phyloP scores from a whole-genome alignment of 495 filamentous ascomycete species.

The Penicillium coprophilum region DNA sequence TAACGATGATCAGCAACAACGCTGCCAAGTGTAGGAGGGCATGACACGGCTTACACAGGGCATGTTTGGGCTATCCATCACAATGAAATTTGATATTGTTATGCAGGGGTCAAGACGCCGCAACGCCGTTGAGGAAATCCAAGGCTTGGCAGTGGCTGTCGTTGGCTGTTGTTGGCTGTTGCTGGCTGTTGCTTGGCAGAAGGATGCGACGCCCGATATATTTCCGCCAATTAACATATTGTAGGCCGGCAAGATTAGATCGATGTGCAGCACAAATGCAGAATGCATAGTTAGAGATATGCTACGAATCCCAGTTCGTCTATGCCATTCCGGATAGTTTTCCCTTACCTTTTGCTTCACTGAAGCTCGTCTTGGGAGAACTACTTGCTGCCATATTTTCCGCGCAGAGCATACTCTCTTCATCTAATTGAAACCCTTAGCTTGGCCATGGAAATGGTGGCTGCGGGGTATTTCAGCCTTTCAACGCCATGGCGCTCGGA shows the following conservation, averaged over 20 bases:
- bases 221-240: neutral
- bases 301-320: neutral
- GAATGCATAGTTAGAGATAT: neutral
- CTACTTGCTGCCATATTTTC: neutral
- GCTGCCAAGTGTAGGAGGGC: neutral
- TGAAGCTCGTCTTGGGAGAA: neutral
- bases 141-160: neutral
- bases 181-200: neutral
- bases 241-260: neutral
- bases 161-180: no score
- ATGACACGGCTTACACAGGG: neutral
- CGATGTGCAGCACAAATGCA: neutral
- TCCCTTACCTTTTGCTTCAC: neutral
- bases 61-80: neutral
- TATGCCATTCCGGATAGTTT: neutral
- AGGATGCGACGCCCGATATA: slow-evolving; percentile 4
- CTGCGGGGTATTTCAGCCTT: slow-evolving; percentile 19
- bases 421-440: neutral
- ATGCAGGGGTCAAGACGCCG: neutral
- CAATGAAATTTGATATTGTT: neutral
- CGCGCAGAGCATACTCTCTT: neutral
- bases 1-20: neutral
- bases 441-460: slow-evolving; percentile 18
- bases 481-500: slow-evolving; percentile 24
- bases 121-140: neutral